Percentiles rank a stretch among this genome's conserved stretches.
Conservation (phyloP, 2,329 filamentous ascomycete genomes). For the Cyclaneusma minus region DNA sequence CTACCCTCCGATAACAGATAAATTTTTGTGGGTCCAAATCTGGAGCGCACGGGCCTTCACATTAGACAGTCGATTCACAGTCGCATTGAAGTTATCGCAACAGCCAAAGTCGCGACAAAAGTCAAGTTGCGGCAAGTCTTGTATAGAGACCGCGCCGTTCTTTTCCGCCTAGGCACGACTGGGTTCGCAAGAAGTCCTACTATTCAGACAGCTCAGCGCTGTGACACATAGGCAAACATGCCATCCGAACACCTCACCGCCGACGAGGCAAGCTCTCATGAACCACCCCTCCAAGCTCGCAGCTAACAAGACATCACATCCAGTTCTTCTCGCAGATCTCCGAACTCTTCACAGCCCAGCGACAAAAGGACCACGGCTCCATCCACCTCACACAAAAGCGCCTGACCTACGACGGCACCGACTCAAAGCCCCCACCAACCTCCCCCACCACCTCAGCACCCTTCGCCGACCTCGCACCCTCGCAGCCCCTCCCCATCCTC, state of each 20-base stretch:
- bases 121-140: too few species aligned
- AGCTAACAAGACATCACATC: constrained; percentile 6
- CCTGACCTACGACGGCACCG: constrained; percentile 29
- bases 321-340: constrained; percentile 61
- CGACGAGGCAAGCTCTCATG: constrained; percentile 34
- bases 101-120: too few species aligned
- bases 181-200: too few species aligned
- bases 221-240: constrained; percentile 19
- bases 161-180: too few species aligned
- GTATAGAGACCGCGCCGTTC: too few species aligned
- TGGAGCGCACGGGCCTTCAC: too few species aligned
- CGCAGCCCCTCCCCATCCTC: constrained; percentile 52
- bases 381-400: constrained; percentile 66
- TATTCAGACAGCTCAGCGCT: too few species aligned
- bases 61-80: too few species aligned
- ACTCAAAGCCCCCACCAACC: constrained; percentile 17
- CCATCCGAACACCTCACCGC: constrained; percentile 37
- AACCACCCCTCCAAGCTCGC: neutral
- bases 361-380: constrained; percentile 55
- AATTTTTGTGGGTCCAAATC: too few species aligned
- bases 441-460: constrained; percentile 30
- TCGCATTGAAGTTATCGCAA: too few species aligned
- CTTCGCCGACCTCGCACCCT: constrained; percentile 43
- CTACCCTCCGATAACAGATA: too few species aligned
- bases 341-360: constrained; percentile 51